Conservation (phyloP, 2,329 filamentous ascomycete species). For the Rhinocladiella similis region DNA sequence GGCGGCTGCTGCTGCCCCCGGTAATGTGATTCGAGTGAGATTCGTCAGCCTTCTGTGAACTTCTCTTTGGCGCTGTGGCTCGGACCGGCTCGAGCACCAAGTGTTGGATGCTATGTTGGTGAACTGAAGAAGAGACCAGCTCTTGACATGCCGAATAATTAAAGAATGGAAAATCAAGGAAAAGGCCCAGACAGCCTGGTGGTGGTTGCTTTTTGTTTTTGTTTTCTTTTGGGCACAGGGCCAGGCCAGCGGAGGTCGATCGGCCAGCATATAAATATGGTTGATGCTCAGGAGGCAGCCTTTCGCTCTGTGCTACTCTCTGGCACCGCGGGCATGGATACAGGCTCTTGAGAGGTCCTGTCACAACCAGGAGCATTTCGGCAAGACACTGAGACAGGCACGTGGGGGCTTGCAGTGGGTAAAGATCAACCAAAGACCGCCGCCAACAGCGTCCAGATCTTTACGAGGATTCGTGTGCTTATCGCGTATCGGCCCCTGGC, state of each 20-base stretch:
- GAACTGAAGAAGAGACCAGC: not conserved
- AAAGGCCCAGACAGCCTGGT: not conserved
- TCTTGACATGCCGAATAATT: not conserved
- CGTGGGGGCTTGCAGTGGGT: conserved; percentile 17
- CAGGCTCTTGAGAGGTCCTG: not conserved
- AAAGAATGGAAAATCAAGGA: not conserved
- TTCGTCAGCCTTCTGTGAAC: not conserved
- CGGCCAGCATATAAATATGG: not conserved
- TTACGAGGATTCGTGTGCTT: not conserved
- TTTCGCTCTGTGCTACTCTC: not conserved
- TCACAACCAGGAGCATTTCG: conserved; percentile 2
- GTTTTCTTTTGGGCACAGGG: not conserved
- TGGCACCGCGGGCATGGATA: not conserved
- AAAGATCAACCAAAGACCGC: conserved; percentile 7
- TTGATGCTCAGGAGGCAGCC: not conserved
- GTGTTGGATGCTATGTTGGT: not conserved
- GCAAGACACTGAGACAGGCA: conserved; percentile 19
- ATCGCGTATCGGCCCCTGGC: conserved; percentile 10
- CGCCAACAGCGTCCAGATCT: conserved; percentile 4
- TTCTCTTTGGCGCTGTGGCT: not conserved
- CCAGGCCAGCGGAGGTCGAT: not conserved
- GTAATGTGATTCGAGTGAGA: not conserved
- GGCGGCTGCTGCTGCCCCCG: not conserved
- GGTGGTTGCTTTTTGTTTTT: not conserved
- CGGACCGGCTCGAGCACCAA: not conserved